Conservation (phyloP, 306 rosid genomes). For the Casuarina glauca region DNA sequence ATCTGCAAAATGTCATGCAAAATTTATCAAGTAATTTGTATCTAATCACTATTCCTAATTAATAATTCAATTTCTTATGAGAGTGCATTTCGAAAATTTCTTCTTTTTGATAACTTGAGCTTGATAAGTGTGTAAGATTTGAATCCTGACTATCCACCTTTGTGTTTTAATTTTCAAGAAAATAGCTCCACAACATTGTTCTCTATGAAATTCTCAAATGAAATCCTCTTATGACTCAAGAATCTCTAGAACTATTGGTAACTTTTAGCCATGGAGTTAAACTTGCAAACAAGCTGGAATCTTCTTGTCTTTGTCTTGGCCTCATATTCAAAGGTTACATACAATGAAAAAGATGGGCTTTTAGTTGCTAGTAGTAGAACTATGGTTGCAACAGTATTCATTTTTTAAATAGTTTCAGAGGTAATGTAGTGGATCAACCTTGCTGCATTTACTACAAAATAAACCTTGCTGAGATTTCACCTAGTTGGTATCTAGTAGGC, state of each 20-base stretch:
- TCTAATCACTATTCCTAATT: background rate
- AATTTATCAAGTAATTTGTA: background rate
- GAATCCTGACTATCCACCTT: background rate
- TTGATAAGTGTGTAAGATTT: conserved; percentile 1
- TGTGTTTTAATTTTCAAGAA: background rate
- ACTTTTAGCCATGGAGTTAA: background rate
- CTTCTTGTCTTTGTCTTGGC: background rate
- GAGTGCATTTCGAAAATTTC: background rate
- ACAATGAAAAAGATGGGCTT: background rate
- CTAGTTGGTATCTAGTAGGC: no score
- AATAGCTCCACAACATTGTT: background rate
- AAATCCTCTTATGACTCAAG: background rate
- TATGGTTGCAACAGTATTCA: background rate
- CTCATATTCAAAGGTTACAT: background rate
- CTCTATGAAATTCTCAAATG: background rate
- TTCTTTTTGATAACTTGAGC: background rate
- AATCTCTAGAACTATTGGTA: background rate
- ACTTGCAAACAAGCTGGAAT: background rate
- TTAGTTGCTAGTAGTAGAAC: background rate
- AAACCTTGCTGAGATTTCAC: no score
- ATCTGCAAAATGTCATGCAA: background rate
- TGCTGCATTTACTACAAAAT: background rate
- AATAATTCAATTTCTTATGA: background rate
- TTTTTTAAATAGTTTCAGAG: background rate
- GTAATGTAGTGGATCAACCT: background rate